phyloP scores from a whole-genome alignment of 2,329 filamentous ascomycete species.

The Fusarium newnesense region DNA sequence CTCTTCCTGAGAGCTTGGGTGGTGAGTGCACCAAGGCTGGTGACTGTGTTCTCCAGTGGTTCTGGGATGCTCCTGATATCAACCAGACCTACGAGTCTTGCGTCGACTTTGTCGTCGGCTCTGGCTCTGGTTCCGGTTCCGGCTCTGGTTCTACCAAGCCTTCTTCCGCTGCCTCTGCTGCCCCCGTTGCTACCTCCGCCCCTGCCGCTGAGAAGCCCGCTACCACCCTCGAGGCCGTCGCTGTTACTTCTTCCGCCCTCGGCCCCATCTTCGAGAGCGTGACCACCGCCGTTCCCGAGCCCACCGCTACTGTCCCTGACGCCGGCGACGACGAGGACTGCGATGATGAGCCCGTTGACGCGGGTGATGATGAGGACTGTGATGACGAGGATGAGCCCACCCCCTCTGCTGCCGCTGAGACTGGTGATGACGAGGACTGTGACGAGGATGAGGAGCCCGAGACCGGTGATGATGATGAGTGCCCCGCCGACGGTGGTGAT shows the following conservation, averaged over 20 bases:
- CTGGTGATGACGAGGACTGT: slow-evolving; percentile 32
- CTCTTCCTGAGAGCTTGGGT: slow-evolving; percentile 60
- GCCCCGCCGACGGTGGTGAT: slow-evolving; percentile 30
- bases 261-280: neutral
- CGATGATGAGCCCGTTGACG: neutral
- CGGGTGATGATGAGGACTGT: slow-evolving; percentile 30
- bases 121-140: slow-evolving; percentile 6
- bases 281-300: slow-evolving; percentile 1
- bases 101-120: slow-evolving; percentile 61
- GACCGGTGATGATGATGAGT: slow-evolving; percentile 27
- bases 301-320: slow-evolving; percentile 13
- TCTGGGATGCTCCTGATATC: slow-evolving; percentile 65
- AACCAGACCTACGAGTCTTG: slow-evolving; percentile 72
- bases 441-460: slow-evolving; percentile 23
- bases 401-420: neutral
- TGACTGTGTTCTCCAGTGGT: slow-evolving; percentile 68
- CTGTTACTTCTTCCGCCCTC: slow-evolving; percentile 2
- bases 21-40: slow-evolving; percentile 60
- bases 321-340: slow-evolving; percentile 11
- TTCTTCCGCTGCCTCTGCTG: slow-evolving; percentile 14
- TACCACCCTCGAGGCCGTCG: slow-evolving; percentile 23
- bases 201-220: slow-evolving; percentile 13
- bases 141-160: slow-evolving; percentile 9
- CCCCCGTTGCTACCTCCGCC: slow-evolving; percentile 7
- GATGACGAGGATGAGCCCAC: slow-evolving; percentile 17